These are phyloP conservation scores for Aspergillus caelatus DNA, from an alignment of 2,329 filamentous ascomycete species.

Conservation along the genomic window DNA sequence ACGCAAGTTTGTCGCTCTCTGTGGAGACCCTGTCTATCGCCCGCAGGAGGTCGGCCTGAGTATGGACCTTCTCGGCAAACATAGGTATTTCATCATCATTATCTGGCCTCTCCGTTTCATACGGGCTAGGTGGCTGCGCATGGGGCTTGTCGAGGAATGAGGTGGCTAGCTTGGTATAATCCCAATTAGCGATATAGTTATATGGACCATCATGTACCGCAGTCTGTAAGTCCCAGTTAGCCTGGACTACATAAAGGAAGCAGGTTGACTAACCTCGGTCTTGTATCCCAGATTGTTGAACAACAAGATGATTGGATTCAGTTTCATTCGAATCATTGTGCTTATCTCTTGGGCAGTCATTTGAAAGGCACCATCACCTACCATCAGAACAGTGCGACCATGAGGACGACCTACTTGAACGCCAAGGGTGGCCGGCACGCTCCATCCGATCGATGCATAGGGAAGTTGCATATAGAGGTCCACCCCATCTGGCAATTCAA, in stretches of 20 bases:
- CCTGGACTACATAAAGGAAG: accelerated
- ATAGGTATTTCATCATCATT: background rate
- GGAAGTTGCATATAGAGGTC: constrained; percentile 12
- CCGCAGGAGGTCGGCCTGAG: background rate
- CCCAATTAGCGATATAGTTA: constrained; percentile 16
- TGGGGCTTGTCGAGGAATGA: constrained; percentile 4
- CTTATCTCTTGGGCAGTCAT: constrained; percentile 80
- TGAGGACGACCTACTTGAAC: constrained; percentile 12
- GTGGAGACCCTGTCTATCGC: background rate
- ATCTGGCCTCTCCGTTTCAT: background rate
- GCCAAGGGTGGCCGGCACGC: constrained; percentile 10
- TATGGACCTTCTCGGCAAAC: constrained; percentile 9
- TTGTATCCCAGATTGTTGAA: constrained; percentile 85
- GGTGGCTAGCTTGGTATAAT: constrained; percentile 12
- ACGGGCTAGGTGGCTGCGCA: constrained; percentile 4
- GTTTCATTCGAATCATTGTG: constrained; percentile 74
- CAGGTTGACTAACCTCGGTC: constrained; percentile 58
- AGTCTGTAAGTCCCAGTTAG: background rate
- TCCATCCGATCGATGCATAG: constrained; percentile 16
- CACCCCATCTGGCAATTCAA: constrained; percentile 7
- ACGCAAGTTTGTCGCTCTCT: constrained; percentile 10
- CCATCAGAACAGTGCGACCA: constrained; percentile 72
- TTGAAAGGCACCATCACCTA: constrained; percentile 83
- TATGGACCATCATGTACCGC: constrained; percentile 14
- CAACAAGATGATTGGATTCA: constrained; percentile 78